Base-by-base conservation (phyloP, 2,329 filamentous ascomycete genomes). In the Bipolaris bicolor region DNA sequence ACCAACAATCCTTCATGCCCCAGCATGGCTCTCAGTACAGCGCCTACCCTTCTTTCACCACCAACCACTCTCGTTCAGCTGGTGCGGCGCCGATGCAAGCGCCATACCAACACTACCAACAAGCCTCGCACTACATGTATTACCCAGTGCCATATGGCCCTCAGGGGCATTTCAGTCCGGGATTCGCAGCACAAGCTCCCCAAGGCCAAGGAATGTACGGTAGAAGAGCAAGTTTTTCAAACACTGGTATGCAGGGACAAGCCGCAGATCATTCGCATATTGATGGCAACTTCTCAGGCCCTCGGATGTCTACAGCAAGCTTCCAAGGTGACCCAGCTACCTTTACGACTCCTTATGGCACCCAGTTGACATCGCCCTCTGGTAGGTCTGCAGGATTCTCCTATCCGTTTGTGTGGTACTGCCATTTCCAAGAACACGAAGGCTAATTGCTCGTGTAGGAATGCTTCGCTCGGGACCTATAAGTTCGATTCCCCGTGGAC, bases 401-500 rank as follows among this genome's bases (percentile, higher is more conserved):
- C 10, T 5, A 5, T 24, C 34, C 15, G 47, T 2, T 33, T 31
- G 24, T 15, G 22, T 43, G 13, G 15, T 2, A 44, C 9, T 4
- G 9, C 5, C 9, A 5, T 11, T 31, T 10, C 10, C 24, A 22
- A 16, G 16, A 22, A 34, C 26, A 51, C 39, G 11, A 31, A 22
- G 15, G 31, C 49, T 63, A 26, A 54, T 47, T 39, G 45, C 33
- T 34, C 24, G n/a, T 43, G 2, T 36, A 74, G 72, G 61, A 46
- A 56, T 68, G 49, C 48, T 58, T 46, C 66, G 63, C 5, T 46
- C 70, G 20, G 65, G 61, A 9, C 63, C 69, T 36, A 60, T 71
- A 5, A 72, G 66, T 52, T 74, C 75, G 4, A 73, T 79, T 3
- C 84, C 84, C 33, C 81, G 86, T 64, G 87, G 87, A n/a, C 86